Percentiles rank a stretch among this genome's conserved stretches.
phyloP scores from a whole-genome alignment of 1,284 basidiomycete genomes.

The Hypsizygus ulmarius region DNA sequence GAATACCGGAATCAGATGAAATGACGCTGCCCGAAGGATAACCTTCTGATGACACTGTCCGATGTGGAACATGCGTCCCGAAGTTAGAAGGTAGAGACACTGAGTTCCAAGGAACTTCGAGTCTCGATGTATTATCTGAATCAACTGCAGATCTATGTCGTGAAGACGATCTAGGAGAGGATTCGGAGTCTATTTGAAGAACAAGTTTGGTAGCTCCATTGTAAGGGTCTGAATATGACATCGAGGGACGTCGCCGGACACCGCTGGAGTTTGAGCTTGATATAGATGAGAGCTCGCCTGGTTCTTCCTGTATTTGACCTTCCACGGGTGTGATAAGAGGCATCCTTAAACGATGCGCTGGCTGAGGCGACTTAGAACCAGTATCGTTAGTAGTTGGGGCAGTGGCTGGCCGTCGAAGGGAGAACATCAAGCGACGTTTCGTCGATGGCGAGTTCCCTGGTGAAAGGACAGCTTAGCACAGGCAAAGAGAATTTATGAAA shows the following conservation, averaged over 20 bases:
- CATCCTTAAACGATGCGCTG: background rate
- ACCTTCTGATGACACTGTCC: constrained; percentile 7
- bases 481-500: background rate
- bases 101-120: constrained; percentile 16
- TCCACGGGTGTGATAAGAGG: background rate
- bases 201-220: background rate
- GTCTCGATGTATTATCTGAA: background rate
- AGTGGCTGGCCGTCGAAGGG: constrained; percentile 13
- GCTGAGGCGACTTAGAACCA: constrained; percentile 3
- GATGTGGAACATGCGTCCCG: constrained; percentile 6
- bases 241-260: background rate
- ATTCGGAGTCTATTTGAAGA: background rate
- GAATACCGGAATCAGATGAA: constrained; percentile 20
- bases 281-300: background rate
- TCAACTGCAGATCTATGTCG: background rate
- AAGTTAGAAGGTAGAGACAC: constrained; percentile 12
- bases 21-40: constrained; percentile 12
- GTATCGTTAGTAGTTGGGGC: background rate
- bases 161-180: background rate
- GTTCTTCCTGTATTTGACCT: background rate
- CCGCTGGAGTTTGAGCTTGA: background rate
- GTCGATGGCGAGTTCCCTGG: constrained; percentile 3
- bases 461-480: background rate
- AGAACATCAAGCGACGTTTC: constrained; percentile 14
- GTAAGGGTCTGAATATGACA: background rate